phyloP scores from a whole-genome alignment of 2,329 filamentous ascomycete species.

The Penicillium sp. region DNA sequence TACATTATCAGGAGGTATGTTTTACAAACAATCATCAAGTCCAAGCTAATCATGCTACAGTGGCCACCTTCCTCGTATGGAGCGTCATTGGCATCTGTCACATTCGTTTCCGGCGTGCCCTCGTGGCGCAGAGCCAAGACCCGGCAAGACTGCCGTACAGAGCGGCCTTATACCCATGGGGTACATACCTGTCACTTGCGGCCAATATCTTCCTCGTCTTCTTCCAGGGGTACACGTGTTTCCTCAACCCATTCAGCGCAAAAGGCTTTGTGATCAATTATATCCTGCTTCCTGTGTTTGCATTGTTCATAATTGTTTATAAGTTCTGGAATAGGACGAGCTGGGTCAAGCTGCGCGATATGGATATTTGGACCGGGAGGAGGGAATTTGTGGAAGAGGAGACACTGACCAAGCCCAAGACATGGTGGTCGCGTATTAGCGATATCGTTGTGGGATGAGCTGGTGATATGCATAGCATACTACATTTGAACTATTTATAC shows the following conservation, averaged over 20 bases:
- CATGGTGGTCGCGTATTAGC: constrained; percentile 19
- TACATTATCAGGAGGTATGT: constrained; percentile 33
- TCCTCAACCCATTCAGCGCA: constrained; percentile 48
- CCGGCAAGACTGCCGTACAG: constrained; percentile 46
- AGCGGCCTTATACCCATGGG: constrained; percentile 50
- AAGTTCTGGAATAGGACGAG: constrained; percentile 43
- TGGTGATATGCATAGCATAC: neutral
- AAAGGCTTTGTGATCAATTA: constrained; percentile 54
- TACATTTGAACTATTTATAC: neutral
- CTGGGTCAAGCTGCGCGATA: constrained; percentile 35
- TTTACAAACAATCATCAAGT: neutral
- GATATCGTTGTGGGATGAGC: constrained; percentile 25
- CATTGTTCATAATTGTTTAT: constrained; percentile 45
- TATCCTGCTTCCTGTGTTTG: constrained; percentile 51
- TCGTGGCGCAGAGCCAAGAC: constrained; percentile 35
- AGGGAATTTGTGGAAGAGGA: constrained; percentile 22
- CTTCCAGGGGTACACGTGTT: constrained; percentile 52
- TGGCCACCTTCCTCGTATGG: constrained; percentile 42
- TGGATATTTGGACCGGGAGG: constrained; percentile 40
- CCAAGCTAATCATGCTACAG: constrained; percentile 11
- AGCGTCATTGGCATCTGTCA: constrained; percentile 41
- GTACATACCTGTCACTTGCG: constrained; percentile 46
- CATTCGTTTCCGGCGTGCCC: constrained; percentile 41
- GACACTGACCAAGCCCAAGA: constrained; percentile 1
- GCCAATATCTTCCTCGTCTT: constrained; percentile 50